phyloP scores from a whole-genome alignment of 2,329 filamentous ascomycete species.

The Ophiostoma ulmi region DNA sequence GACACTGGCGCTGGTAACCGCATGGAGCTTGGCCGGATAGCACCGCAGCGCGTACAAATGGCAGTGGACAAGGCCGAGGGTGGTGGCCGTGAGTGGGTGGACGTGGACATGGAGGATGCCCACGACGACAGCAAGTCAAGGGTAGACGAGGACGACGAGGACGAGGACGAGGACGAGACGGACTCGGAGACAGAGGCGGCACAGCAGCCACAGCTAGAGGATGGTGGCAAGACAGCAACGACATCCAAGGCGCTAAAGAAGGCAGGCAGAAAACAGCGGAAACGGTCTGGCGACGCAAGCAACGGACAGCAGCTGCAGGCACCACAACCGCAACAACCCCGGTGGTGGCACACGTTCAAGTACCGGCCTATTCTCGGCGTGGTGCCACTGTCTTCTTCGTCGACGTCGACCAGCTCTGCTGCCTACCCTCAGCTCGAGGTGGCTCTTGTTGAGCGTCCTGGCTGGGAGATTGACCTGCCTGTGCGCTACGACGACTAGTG shows the following conservation, averaged over 20 bases:
- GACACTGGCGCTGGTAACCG: slow-evolving; percentile 50
- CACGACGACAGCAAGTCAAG: slow-evolving; percentile 39
- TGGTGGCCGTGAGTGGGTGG: slow-evolving; percentile 38
- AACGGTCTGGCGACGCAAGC: slow-evolving; percentile 1
- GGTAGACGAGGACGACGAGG: slow-evolving; percentile 21
- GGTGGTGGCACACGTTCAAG: slow-evolving; percentile 80
- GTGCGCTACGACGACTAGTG: slow-evolving; percentile 50
- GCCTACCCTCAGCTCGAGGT: slow-evolving; percentile 58
- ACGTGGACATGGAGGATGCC: slow-evolving; percentile 34
- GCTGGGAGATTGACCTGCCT: slow-evolving; percentile 74
- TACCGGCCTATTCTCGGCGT: slow-evolving; percentile 88
- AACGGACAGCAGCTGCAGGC: slow-evolving; percentile 15
- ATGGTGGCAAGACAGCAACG: background rate
- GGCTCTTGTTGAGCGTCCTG: slow-evolving; percentile 79
- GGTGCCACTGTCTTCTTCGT: slow-evolving; percentile 39
- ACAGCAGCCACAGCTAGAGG: slow-evolving; percentile 13
- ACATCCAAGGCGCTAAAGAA: background rate
- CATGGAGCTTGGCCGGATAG: slow-evolving; percentile 41
- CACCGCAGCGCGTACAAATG: slow-evolving; percentile 42
- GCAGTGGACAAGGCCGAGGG: slow-evolving; percentile 26
- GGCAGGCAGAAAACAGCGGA: background rate
- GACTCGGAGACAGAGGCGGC: slow-evolving; percentile 25
- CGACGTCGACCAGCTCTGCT: background rate
- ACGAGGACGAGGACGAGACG: slow-evolving; percentile 31
- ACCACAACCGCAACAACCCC: slow-evolving; percentile 30